A percentile compares a stretch with the other conserved stretches of the same genome.
phyloP scores from a whole-genome alignment of 192 early-diverging fungal species.

The Paraglomus brasilianum region DNA sequence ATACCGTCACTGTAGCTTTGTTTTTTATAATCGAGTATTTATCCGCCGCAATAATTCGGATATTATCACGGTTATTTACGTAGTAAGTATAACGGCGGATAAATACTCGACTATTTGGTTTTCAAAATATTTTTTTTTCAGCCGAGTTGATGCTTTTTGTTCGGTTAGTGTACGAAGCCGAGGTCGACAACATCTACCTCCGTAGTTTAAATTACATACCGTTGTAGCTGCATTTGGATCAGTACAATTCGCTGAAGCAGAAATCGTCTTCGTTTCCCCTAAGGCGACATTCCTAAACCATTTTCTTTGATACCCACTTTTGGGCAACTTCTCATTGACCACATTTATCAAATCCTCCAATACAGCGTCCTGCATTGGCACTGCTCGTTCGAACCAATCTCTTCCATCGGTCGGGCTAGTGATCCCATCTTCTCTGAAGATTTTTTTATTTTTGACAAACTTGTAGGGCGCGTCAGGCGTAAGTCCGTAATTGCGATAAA shows the following conservation, averaged over 20 bases:
- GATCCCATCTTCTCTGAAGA: slow-evolving; percentile 70
- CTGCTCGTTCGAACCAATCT: slow-evolving; percentile 70
- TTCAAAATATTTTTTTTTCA: too few species aligned
- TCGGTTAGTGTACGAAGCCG: too few species aligned
- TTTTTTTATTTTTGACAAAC: slow-evolving; percentile 60
- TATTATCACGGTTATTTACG: too few species aligned
- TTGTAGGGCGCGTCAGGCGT: slow-evolving; percentile 47
- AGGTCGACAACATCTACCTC: too few species aligned
- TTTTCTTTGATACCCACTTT: slow-evolving; percentile 46
- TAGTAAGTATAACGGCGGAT: too few species aligned
- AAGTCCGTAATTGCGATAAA: slow-evolving; percentile 61
- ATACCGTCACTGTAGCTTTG: too few species aligned
- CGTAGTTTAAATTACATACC: not conserved
- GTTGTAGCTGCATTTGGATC: slow-evolving; percentile 37
- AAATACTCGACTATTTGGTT: too few species aligned
- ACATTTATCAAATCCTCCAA: slow-evolving; percentile 71
- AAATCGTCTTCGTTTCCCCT: slow-evolving; percentile 48
- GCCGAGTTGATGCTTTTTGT: too few species aligned
- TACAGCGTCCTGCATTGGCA: slow-evolving; percentile 65
- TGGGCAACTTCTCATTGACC: slow-evolving; percentile 55
- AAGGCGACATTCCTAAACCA: slow-evolving; percentile 75
- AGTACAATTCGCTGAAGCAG: slow-evolving; percentile 55
- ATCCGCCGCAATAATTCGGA: too few species aligned
- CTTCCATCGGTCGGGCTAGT: slow-evolving; percentile 59
- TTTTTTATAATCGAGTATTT: too few species aligned